A percentile compares a stretch with the other conserved stretches of the same genome.
Conservation (phyloP, 495 filamentous ascomycete genomes). For the Tuber magnatum region DNA sequence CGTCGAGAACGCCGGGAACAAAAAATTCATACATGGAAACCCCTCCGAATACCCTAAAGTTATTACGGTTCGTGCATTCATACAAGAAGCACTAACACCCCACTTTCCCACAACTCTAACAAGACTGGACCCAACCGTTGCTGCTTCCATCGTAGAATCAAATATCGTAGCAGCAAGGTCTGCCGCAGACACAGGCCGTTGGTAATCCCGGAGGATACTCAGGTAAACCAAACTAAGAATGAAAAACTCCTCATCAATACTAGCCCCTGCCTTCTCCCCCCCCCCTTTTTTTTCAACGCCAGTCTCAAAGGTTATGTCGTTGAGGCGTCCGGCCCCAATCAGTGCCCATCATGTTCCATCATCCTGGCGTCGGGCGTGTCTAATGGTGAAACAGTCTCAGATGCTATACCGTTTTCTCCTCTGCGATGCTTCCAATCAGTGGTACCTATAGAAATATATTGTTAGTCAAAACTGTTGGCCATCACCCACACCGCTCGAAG, state of each 20-base stretch:
- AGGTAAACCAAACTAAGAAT: conserved; percentile 7
- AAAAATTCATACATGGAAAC: conserved; percentile 11
- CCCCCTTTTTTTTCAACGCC: conserved; percentile 11
- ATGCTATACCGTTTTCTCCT: conserved; percentile 25
- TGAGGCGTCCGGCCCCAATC: neutral
- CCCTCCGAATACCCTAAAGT: neutral
- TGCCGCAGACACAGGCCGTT: neutral
- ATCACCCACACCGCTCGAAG: neutral
- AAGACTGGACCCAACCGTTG: neutral
- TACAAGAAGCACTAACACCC: neutral
- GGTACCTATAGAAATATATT: conserved; percentile 26
- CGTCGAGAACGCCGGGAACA: conserved; percentile 8
- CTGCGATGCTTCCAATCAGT: conserved; percentile 35
- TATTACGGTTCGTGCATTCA: neutral
- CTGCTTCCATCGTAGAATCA: neutral
- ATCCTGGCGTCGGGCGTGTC: conserved; percentile 35
- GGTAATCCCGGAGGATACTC: neutral
- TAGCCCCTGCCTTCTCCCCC: neutral
- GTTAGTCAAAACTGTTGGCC: conserved; percentile 5
- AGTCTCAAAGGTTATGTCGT: neutral
- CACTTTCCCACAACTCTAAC: neutral
- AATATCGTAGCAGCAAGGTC: neutral
- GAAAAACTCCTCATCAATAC: conserved; percentile 21
- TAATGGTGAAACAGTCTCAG: conserved; percentile 22
- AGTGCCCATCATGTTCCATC: conserved; percentile 36